Base-by-base conservation (phyloP, 1,284 basidiomycete species). In the Austroboletus rostrupii region DNA sequence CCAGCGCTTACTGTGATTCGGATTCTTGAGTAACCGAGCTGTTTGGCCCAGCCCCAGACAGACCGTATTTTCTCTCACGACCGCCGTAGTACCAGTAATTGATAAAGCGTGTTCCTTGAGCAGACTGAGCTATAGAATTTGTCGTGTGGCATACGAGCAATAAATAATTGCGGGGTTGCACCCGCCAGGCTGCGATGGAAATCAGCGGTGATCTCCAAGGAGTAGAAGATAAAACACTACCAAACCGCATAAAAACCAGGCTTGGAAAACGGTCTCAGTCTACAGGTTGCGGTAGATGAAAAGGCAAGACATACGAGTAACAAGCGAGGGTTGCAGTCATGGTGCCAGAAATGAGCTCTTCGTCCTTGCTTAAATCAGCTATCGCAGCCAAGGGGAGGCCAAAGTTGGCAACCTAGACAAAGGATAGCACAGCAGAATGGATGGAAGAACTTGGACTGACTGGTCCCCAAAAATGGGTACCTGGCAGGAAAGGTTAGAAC, bases 401-500 rank as follows among this genome's bases (percentile, higher is more conserved):
- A 90, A 95, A 98, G 77, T 97, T 98, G 47, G 95, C 95, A 53
- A 94, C 85, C 89, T 96, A 47, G 45, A 54, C 55, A 36, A 52
- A 47, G 50, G 54, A 61, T 57, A 56, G 52, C 52, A 54, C 28
- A 42, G 46, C 56, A 54, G 39, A 47, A 40, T 52, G 39, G 49
- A 46, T 43, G 49, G 31, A 46, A 19, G 40, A 28, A 48, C 32
- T 49, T 16, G 53, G 49, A 83, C 90, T 67, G 54, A 94, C 92
- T 55, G 91, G 91, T 61, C 92, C 92, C 92, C 92, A 96, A 77
- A 96, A 96, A 71, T 96, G 92, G 54, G 92, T 96, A 67, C 92
- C 92, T 95, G 49, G 17, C 13, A 29, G 43, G 17, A 40, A 16
- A 35, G 21, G 42, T 53, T 51, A 55, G 61, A 50, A 41, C 54